Evolutionary conservation across 2,329 filamentous ascomycete species (phyloP), one percentile per base, ranked within the genome.

Genomic region (Xylariaceae sp.): DNA sequence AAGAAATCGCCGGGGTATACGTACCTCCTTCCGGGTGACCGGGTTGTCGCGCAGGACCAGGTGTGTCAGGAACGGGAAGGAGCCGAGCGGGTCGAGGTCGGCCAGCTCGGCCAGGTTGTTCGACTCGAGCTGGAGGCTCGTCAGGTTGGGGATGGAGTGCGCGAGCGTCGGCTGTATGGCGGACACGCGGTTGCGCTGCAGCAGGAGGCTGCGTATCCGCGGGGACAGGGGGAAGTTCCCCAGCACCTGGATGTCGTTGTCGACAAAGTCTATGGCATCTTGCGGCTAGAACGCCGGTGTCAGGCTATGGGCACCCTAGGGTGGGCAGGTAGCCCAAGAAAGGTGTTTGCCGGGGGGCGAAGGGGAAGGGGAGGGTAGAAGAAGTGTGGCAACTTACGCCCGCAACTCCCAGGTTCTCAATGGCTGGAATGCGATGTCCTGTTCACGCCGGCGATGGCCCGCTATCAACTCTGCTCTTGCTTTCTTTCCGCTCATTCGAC

Each of bases 401-500:
- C 51, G 92, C 90, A 57, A 88, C 85, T 70, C 92, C 92, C 66
- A 98, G 66, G 64, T 98, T 98, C 72, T 98, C 92, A 68, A 98
- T 94, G 41, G 83, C 77, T 53, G 90, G 87, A 61, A 98, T 96
- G 69, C 93, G 89, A 68, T 96, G 89, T 69, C 92, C 92, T 98
- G 77, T 70, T 78, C 51, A 63, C 56, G 57, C 56, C 54, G 54
- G 63, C 59, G 67, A 67, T 65, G 59, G 63, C 68, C 72, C 72
- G 76, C 66, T 83, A 89, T 93, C 81, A 92, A 90, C 76, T 77
- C 73, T 85, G 83, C 75, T 80, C 79, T 63, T 31, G 32, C 33
- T 34, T 43, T 42, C n/a, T n/a, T n/a, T n/a, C n/a, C n/a, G 35
- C 19, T 39, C 44, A 39, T 36, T 36, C 26, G 36, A 29, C 38